Percentiles rank a stretch among this genome's conserved stretches.
Conservation (phyloP, 306 rosid genomes). For the Echinosophora koreensis region DNA sequence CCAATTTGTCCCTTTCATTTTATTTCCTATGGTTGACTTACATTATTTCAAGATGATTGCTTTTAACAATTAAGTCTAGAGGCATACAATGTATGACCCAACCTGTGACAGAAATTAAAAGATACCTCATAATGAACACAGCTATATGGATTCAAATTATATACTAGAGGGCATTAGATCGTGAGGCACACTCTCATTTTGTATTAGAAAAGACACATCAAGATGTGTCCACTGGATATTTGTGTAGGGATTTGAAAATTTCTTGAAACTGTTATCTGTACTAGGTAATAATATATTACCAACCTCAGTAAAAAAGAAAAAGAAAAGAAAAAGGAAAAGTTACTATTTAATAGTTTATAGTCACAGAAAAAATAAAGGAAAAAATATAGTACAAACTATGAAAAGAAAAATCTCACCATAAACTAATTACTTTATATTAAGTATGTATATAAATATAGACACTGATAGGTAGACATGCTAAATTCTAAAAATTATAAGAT, state of each 20-base stretch:
- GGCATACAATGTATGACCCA: not conserved
- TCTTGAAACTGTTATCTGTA: not conserved
- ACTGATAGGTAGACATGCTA: too few relatives aligned
- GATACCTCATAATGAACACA: not conserved
- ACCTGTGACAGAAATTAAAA: not conserved
- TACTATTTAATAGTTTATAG: too few relatives aligned
- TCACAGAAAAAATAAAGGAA: too few relatives aligned
- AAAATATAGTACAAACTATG: too few relatives aligned
- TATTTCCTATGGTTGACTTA: conserved; percentile 40
- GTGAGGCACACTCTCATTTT: not conserved
- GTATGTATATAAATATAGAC: too few relatives aligned
- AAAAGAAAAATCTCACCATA: too few relatives aligned
- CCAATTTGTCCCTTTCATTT: conserved; percentile 18
- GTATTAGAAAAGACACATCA: not conserved
- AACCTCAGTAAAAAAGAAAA: not conserved
- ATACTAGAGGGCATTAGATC: not conserved
- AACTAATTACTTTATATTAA: too few relatives aligned
- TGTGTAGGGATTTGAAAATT: not conserved
- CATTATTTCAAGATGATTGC: not conserved
- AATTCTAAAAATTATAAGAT: too few relatives aligned
- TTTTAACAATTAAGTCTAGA: conserved; percentile 8
- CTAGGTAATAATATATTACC: not conserved
- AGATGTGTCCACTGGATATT: not conserved
- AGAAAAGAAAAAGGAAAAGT: not conserved
- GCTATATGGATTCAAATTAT: not conserved